Conservation (phyloP, 2,329 filamentous ascomycete species). For the Venturia effusa region DNA sequence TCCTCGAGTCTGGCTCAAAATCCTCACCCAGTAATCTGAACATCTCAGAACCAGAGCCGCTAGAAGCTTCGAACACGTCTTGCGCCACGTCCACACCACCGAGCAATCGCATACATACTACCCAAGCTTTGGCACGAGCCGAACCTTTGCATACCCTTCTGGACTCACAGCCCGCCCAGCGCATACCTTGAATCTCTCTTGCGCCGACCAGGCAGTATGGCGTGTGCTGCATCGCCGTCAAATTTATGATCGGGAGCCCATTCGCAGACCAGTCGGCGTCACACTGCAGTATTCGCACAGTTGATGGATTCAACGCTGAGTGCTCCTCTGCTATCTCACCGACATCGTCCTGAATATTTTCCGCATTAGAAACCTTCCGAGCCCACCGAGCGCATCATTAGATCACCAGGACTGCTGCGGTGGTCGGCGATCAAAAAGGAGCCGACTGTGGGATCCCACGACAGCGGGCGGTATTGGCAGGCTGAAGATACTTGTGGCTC, state of each 20-base stretch:
- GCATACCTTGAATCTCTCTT: background rate
- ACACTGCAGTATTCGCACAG: background rate
- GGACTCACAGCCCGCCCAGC: background rate
- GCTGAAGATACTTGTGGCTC: slow-evolving; percentile 1
- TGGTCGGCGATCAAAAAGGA: slow-evolving; percentile 3
- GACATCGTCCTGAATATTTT: background rate
- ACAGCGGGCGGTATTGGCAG: background rate
- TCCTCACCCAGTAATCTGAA: background rate
- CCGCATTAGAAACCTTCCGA: background rate
- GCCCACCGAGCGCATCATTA: background rate
- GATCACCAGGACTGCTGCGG: background rate
- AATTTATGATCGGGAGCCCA: background rate
- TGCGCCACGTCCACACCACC: background rate
- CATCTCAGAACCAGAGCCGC: background rate
- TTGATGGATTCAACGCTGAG: background rate
- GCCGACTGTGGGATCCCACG: background rate
- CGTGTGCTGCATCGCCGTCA: background rate
- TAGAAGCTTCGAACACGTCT: background rate
- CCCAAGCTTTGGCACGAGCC: background rate
- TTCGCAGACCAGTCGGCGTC: background rate
- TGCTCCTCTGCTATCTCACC: background rate
- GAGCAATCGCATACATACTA: background rate
- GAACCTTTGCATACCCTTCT: background rate
- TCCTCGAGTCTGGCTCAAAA: background rate
- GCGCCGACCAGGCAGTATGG: background rate